Evolutionary conservation across 768 basidiomycete species (phyloP).

Genomic region (Collybia nuda): DNA sequence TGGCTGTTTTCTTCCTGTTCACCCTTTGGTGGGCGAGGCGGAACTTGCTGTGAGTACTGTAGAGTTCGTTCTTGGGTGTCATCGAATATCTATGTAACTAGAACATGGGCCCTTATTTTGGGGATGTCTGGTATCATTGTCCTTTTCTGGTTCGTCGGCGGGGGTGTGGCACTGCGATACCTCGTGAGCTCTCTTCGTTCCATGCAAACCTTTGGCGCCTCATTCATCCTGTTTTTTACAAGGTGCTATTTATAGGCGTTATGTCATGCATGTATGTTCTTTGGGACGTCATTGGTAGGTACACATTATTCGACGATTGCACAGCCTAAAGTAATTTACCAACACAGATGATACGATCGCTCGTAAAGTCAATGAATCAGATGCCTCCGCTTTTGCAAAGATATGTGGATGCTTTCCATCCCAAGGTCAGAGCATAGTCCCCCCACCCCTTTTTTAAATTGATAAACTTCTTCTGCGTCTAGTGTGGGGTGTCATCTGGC

Average conservation of each 20-base stretch:
- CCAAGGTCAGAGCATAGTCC: slow-evolving; percentile 47
- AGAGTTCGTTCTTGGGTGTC: background rate
- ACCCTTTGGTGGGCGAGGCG: slow-evolving; percentile 87
- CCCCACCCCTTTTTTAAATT: background rate
- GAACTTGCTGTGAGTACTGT: slow-evolving; percentile 62
- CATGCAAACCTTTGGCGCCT: background rate
- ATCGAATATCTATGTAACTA: slow-evolving; percentile 20
- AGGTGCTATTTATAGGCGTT: slow-evolving; percentile 81
- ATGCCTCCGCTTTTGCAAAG: slow-evolving; percentile 82
- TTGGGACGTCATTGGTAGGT: slow-evolving; percentile 83
- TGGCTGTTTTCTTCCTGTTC: slow-evolving; percentile 84
- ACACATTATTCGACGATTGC: background rate
- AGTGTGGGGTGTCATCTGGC: slow-evolving; percentile 93
- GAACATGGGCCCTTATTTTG: slow-evolving; percentile 77
- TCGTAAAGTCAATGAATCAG: slow-evolving; percentile 83
- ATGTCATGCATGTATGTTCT: slow-evolving; percentile 88
- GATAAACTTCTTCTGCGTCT: slow-evolving; percentile 2
- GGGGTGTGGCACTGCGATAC: slow-evolving; percentile 73
- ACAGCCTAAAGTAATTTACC: background rate
- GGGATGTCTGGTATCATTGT: slow-evolving; percentile 81
- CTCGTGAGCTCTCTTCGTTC: slow-evolving; percentile 46
- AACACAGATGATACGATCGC: slow-evolving; percentile 76
- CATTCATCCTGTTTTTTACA: background rate
- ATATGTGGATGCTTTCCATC: slow-evolving; percentile 87
- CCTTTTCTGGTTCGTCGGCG: slow-evolving; percentile 81